Evolutionary conservation across 768 basidiomycete species (phyloP).

Genomic region (Russula vinacea): DNA sequence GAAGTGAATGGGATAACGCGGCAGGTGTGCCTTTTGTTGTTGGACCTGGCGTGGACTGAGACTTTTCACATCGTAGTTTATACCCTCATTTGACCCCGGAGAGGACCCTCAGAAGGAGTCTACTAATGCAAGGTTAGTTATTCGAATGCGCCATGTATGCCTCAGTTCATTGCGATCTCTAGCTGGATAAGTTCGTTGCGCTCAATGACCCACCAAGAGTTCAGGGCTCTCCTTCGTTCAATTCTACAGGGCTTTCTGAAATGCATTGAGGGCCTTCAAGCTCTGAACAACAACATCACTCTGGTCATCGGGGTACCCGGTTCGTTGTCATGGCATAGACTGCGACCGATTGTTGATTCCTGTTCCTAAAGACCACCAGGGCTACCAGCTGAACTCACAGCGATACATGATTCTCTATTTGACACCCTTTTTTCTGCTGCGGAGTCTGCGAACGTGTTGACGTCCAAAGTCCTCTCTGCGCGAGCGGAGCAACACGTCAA

Average conservation of each 20-base stretch:
- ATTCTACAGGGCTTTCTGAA: constrained; percentile 63
- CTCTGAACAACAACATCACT: constrained; percentile 54
- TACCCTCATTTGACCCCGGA: constrained; percentile 57
- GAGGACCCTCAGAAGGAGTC: constrained; percentile 44
- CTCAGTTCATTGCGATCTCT: not conserved
- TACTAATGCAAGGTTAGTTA: constrained; percentile 14
- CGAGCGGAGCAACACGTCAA: constrained; percentile 77
- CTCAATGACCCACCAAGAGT: constrained; percentile 65
- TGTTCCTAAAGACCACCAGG: constrained; percentile 38
- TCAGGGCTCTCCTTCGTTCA: constrained; percentile 55
- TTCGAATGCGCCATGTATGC: not conserved
- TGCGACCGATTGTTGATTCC: not conserved
- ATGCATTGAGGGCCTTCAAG: constrained; percentile 64
- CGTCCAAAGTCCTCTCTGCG: constrained; percentile 70
- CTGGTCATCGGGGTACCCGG: constrained; percentile 52
- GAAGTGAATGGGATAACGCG: constrained; percentile 58
- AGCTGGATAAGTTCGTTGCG: constrained; percentile 56
- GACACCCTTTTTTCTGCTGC: constrained; percentile 78
- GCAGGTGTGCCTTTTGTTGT: constrained; percentile 46
- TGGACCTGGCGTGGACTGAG: not conserved
- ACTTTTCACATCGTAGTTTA: constrained; percentile 41
- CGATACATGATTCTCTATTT: constrained; percentile 60
- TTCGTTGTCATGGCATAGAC: constrained; percentile 31
- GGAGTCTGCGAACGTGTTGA: constrained; percentile 81
- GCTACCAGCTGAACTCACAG: constrained; percentile 42